A percentile compares a stretch with the other conserved stretches of the same genome.
phyloP scores from a whole-genome alignment of 1,284 basidiomycete species.

The Ceraceosorus guamensis region DNA sequence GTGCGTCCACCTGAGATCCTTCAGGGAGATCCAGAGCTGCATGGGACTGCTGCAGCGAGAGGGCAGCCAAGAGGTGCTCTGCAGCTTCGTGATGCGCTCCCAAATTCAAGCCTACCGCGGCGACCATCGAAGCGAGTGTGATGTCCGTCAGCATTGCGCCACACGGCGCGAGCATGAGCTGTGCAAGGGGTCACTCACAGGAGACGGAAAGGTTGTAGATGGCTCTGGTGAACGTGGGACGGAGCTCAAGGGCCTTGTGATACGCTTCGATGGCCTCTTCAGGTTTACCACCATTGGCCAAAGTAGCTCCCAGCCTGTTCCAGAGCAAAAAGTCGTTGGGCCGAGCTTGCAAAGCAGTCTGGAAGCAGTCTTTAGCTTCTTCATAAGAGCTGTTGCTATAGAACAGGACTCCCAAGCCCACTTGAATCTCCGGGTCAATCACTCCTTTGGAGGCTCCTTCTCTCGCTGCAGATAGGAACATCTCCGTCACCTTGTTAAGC shows the following conservation, averaged over 20 bases:
- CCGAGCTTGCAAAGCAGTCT: slow-evolving; percentile 67
- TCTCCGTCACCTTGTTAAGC: slow-evolving; percentile 71
- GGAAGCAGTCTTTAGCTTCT: slow-evolving; percentile 82
- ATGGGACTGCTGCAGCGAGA: slow-evolving; percentile 65
- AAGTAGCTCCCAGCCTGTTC: slow-evolving; percentile 90
- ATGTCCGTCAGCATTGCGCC: no score
- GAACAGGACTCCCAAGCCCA: slow-evolving; percentile 85
- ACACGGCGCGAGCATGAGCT: no score
- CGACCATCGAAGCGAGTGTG: slow-evolving; percentile 7
- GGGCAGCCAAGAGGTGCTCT: slow-evolving; percentile 87
- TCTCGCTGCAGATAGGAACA: slow-evolving; percentile 77
- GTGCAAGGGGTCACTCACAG: slow-evolving; percentile 60
- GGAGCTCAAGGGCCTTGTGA: slow-evolving; percentile 79
- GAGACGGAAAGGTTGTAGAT: slow-evolving; percentile 97
- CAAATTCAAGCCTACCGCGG: slow-evolving; percentile 71
- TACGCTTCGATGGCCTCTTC: slow-evolving; percentile 95
- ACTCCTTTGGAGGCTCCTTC: slow-evolving; percentile 53
- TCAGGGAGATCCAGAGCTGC: slow-evolving; percentile 41
- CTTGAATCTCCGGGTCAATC: slow-evolving; percentile 87
- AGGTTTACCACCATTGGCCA: slow-evolving; percentile 89
- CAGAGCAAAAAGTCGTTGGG: slow-evolving; percentile 91
- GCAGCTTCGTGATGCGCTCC: slow-evolving; percentile 92
- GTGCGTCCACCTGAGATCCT: slow-evolving; percentile 12
- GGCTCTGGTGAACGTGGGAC: slow-evolving; percentile 92
- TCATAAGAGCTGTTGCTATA: slow-evolving; percentile 76